These are phyloP conservation scores for Lachnellula hyalina DNA, from an alignment of 2,329 filamentous ascomycete species.

Conservation along the genomic window DNA sequence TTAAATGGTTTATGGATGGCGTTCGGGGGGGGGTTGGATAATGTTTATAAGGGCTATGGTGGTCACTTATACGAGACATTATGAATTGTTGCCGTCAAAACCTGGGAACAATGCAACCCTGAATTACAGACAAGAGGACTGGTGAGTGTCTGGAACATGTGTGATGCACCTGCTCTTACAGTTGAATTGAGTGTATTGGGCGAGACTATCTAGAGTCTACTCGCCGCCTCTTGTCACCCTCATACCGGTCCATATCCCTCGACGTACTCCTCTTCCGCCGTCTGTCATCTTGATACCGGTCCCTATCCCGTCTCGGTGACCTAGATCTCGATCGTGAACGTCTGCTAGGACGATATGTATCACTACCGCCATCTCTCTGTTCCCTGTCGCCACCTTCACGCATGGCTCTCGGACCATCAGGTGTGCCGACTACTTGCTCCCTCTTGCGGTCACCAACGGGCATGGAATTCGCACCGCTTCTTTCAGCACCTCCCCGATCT, in stretches of 20 bases:
- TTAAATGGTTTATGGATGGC: neutral
- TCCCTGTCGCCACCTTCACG: conserved; percentile 28
- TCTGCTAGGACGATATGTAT: conserved; percentile 24
- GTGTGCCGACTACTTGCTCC: conserved; percentile 25
- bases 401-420: conserved; percentile 28
- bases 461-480: conserved; percentile 64
- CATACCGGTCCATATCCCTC: conserved; percentile 46
- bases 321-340: conserved; percentile 42
- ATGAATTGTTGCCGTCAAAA: too few species aligned
- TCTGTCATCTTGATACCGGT: conserved; percentile 40
- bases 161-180: too few species aligned
- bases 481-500: conserved; percentile 42
- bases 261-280: conserved; percentile 55
- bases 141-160: too few species aligned
- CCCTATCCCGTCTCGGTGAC: conserved; percentile 44
- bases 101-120: too few species aligned
- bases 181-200: neutral
- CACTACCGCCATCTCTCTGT: conserved; percentile 30
- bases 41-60: neutral
- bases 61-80: too few species aligned
- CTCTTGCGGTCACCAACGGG: conserved; percentile 55
- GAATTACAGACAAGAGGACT: too few species aligned
- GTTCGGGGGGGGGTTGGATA: conserved; percentile 2
- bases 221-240: conserved; percentile 54
- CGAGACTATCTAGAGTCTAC: conserved; percentile 39